Conservation (phyloP, 768 basidiomycete species). For the Cyclocybe aegerita region DNA sequence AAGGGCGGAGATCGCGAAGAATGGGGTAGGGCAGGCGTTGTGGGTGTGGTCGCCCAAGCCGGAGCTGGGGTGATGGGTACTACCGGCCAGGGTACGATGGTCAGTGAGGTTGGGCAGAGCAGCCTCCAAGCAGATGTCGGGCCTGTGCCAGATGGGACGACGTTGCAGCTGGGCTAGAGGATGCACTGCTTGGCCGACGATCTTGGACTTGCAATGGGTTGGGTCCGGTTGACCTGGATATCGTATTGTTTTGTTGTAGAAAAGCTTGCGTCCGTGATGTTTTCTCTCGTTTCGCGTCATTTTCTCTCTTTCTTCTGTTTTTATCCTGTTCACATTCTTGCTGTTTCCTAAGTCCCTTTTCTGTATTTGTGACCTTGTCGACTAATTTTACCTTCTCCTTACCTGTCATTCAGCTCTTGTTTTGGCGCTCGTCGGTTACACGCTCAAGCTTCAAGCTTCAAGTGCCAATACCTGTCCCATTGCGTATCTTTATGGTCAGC, state of each 20-base stretch:
- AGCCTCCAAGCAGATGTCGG: constrained; percentile 52
- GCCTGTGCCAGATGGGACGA: constrained; percentile 54
- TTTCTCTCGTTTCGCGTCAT: constrained; percentile 1
- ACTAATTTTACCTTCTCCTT: no score
- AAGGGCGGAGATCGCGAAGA: constrained; percentile 60
- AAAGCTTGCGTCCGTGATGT: constrained; percentile 2
- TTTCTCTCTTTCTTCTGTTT: background rate
- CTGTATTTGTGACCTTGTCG: no score
- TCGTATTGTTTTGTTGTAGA: constrained; percentile 6
- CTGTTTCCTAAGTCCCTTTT: background rate
- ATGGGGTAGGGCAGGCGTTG: constrained; percentile 33
- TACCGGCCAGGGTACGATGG: constrained; percentile 59
- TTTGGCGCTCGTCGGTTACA: no score
- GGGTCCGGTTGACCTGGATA: background rate
- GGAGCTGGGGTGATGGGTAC: constrained; percentile 46
- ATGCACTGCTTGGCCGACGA: constrained; percentile 2
- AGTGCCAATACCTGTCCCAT: no score
- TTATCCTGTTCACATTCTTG: background rate
- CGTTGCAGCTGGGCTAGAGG: constrained; percentile 45
- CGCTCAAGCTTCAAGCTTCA: no score
- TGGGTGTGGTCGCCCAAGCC: constrained; percentile 18
- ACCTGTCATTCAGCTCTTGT: no score
- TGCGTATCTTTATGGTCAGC: no score
- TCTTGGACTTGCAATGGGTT: background rate
- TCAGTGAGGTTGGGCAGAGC: constrained; percentile 49